Percentiles rank a stretch among this genome's conserved stretches.
phyloP scores from a whole-genome alignment of 2,329 filamentous ascomycete genomes.

The Rhinocladiella mackenziei region DNA sequence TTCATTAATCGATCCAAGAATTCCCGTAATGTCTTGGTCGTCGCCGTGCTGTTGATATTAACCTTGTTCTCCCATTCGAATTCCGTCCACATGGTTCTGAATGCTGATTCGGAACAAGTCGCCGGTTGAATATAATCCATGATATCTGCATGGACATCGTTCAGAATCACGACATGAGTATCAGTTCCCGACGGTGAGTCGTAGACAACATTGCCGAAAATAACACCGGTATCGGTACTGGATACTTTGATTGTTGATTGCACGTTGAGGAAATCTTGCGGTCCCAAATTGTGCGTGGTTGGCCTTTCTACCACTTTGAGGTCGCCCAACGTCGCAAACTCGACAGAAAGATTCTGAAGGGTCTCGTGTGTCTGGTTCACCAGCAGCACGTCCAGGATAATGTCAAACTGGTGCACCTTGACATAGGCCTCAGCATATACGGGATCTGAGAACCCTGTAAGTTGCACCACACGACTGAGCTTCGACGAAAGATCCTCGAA shows the following conservation, averaged over 20 bases:
- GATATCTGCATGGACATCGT: conserved; percentile 96
- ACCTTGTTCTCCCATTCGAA: conserved; percentile 99
- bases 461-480: conserved; percentile 89
- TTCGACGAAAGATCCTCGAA: conserved; percentile 88
- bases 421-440: conserved; percentile 99
- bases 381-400: conserved; percentile 89
- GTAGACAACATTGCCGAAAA: conserved; percentile 98
- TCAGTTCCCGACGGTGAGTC: conserved; percentile 89
- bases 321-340: conserved; percentile 97
- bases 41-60: conserved; percentile 89
- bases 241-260: conserved; percentile 99
- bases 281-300: conserved; percentile 90
- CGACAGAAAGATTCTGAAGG: conserved; percentile 91
- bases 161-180: conserved; percentile 94
- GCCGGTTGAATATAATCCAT: conserved; percentile 99
- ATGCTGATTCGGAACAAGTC: conserved; percentile 93
- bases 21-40: conserved; percentile 76
- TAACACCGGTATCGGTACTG: conserved; percentile 95
- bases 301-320: conserved; percentile 96
- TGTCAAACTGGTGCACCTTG: conserved; percentile 98
- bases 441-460: conserved; percentile 96
- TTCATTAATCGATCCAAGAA: conserved; percentile 96
- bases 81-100: conserved; percentile 99
- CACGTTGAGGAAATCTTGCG: conserved; percentile 96
- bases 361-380: conserved; percentile 98